Conservation (phyloP, 1,139 yeast genomes). For the Pichia sp. region DNA sequence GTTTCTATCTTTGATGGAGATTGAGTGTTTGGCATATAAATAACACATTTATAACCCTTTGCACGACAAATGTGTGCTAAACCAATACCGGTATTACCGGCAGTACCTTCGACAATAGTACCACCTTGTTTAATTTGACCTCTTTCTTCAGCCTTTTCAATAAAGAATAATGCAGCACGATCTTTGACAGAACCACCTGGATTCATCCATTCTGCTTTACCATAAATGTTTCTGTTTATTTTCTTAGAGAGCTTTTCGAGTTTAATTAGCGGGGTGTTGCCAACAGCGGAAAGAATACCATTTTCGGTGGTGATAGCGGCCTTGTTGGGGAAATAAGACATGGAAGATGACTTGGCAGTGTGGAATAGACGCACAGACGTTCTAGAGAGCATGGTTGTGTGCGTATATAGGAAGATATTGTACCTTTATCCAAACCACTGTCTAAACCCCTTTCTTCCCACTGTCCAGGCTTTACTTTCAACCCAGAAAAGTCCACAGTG, state of each 20-base stretch:
- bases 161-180: conserved; percentile 75
- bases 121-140: conserved; percentile 54
- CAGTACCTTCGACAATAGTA: conserved; percentile 65
- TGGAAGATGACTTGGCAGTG: neutral
- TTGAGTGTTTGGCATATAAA: conserved; percentile 88
- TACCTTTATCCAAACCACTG: too few species aligned
- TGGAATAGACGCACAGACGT: conserved; percentile 6
- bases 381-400: conserved; percentile 3
- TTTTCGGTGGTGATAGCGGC: conserved; percentile 6
- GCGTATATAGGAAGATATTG: too few species aligned
- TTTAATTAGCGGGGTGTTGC: conserved; percentile 77
- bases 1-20: conserved; percentile 72
- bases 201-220: conserved; percentile 87
- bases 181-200: conserved; percentile 95
- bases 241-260: conserved; percentile 58
- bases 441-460: too few species aligned
- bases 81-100: conserved; percentile 86
- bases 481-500: too few species aligned
- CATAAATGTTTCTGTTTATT: conserved; percentile 75
- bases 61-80: conserved; percentile 83
- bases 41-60: conserved; percentile 75
- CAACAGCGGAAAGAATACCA: conserved; percentile 39
- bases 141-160: conserved; percentile 70
- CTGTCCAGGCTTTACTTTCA: too few species aligned
- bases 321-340: conserved; percentile 8